Evolutionary conservation across 257 asterid genomes (phyloP), one percentile per base, ranked within the genome.

Genomic region (Marsdenia floribunda): DNA sequence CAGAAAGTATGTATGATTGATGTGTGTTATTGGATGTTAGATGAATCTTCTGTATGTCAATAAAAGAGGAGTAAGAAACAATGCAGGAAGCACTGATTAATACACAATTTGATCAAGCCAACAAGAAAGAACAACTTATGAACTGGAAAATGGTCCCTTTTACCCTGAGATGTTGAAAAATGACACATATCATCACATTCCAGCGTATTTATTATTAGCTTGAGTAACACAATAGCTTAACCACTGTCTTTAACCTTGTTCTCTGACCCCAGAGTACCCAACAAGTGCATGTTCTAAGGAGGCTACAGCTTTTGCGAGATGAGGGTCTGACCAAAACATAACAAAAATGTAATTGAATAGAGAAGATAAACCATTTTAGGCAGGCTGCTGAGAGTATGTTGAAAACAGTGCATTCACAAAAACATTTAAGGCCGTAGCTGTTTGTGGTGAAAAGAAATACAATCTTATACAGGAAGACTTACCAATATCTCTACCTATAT

Each of bases 151-250:
- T 19, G 42, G 15, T n/a, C n/a, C n/a, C n/a, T n/a, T n/a, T n/a
- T n/a, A n/a, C n/a, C n/a, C 21, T 47, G 50, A 7, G 6, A 53
- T 35, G 24, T 14, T 3, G 54, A 21, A 68, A 68, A n/a, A 10
- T 6, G 38, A 29, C 33, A 11, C 37, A 18, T 6, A 2, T 1
- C 26, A 33, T 49, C 3, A 15, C 29, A 26, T 5, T 29, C 6
- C 37, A 2, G 4, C 6, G 3, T 2, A 18, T 29, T 29, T 29
- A 26, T 29, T 29, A 26, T 38, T 46, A 44, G 77, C 35, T 73
- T 60, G 77, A 46, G 77, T 73, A 35, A 73, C 61, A 50, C 50
- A 24, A 61, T 60, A 38, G 61, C 53, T 26, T 60, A 46, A 13
- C 71, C 38, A 6, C 19, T 14, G 46, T 0, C 6, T 3, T 47